Base-by-base conservation (phyloP, 331 rosid genomes). In the Acacia concinna region DNA sequence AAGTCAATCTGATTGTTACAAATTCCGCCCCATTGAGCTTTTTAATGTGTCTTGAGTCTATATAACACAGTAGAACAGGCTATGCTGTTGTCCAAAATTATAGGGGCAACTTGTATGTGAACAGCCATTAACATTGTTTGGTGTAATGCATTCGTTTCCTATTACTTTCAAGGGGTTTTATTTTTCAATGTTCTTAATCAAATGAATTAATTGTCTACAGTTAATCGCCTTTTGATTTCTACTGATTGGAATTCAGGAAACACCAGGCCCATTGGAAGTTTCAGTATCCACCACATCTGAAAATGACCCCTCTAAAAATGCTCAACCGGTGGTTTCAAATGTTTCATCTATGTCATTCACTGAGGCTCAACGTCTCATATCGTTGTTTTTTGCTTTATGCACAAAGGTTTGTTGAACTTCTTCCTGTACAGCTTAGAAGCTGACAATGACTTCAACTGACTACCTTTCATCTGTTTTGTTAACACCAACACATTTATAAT, bases 361-460 rank as follows among this genome's bases (percentile, higher is more conserved):
- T 84, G 99, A 96, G 84, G 94, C 91, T 41, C 98, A 96, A 82
- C 89, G 97, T 81, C 88, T 87, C 62, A 87, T 90, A 71, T 93
- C 99, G 83, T 85, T 96, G 78, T 91, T 88, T 89, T 96, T 96
- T 82, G 98, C 99, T 79, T 81, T 96, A 73, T 96, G 98, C 78
- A 89, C 90, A 35, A 96, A 96, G 99, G 99, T 96, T 79, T 82
- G 86, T 60, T 44, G 73, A 79, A 73, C 43, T 35, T 74, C 32
- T 13, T 60, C 30, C 59, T 65, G 38, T 54, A n/a, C 49, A 79
- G 56, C 70, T 57, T 30, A 20, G 67, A 69, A 64, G 38, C 63
- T 73, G 38, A 74, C 68, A 46, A 25, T 70, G 83, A 30, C 81
- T 34, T 41, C 51, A 13, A 31, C 68, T 62, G 27, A 38, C 62